Evolutionary conservation across 495 filamentous ascomycete species (phyloP), one percentile per base, ranked within the genome.

Genomic region (Neurospora sublineolata): DNA sequence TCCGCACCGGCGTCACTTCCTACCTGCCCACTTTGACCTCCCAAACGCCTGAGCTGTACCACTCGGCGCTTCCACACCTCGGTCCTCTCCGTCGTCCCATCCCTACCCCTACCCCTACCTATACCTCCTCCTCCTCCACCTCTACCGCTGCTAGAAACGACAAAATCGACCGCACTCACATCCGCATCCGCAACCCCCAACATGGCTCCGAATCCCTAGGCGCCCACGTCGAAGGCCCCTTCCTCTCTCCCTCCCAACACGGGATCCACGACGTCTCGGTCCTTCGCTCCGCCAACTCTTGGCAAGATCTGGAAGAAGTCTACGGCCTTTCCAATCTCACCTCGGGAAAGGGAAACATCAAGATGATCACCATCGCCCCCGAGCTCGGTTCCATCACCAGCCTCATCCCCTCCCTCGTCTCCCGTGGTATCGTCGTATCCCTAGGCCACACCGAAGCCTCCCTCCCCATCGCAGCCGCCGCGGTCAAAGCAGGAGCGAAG

Each of bases 141-240:
- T 18, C 14, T 16, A 18, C 16, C 44, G 18, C 8, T 38, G 0
- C 37, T 11, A 38, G 9, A 38, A 38, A 39, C 38, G 38, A 39
- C 1, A 9, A 39, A 11, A 11, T 4, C 38, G 10, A 39, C 10
- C 10, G 11, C 38, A 12, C 10, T 11, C 38, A 2, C 11, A 14
- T 2, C 9, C 20, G 10, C 44, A 12, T 12, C 10, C 83, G 87
- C n/a, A 68, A 79, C 33, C 76, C 87, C 37, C 80, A 86, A 72
- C 85, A 89, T 69, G 93, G 93, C 71, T 86, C 92, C 39, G 92
- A 94, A 78, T 92, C 91, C 1, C 87, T 97, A 6, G 93, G 92
- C 3, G 93, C 92, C 5, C 93, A 97, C 76, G 88, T 89, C 76
- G 93, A 97, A 84, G 93, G 93, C 0, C 93, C 93, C 0, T 97